Evolutionary conservation across 176 grass and related monocot species (phyloP).

Genomic region (Canna indica): DNA sequence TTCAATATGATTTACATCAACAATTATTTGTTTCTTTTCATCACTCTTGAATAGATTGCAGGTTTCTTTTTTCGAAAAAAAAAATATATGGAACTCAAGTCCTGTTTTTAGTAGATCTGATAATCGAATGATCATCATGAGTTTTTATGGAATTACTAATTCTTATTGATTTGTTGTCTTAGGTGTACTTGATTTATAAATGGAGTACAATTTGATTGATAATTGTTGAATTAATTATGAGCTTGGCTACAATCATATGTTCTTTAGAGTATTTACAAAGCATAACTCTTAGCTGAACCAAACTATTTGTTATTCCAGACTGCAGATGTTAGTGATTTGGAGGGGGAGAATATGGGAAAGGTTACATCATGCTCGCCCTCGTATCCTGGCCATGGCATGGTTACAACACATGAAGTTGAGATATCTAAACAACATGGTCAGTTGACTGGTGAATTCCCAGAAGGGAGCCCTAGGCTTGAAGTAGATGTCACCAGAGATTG

Average conservation of each 20-base stretch:
- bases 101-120: no score
- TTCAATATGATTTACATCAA: no score
- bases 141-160: no score
- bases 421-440: neutral
- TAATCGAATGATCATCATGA: no score
- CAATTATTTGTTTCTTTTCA: no score
- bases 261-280: no score
- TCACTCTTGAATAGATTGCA: neutral
- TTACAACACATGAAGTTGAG: neutral
- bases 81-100: no score
- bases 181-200: no score
- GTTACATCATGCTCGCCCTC: constrained; percentile 9
- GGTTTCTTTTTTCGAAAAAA: no score
- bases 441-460: neutral
- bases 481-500: constrained; percentile 42
- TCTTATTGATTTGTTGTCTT: no score
- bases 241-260: no score
- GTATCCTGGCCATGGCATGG: neutral
- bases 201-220: neutral
- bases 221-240: neutral
- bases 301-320: neutral
- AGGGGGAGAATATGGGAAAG: neutral
- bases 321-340: neutral
- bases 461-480: constrained; percentile 5
- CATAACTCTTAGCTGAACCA: neutral